Evolutionary conservation across 108 stramenopile genomes (phyloP), one percentile per base, ranked within the genome.

Genomic region (Skeletonema grethae): DNA sequence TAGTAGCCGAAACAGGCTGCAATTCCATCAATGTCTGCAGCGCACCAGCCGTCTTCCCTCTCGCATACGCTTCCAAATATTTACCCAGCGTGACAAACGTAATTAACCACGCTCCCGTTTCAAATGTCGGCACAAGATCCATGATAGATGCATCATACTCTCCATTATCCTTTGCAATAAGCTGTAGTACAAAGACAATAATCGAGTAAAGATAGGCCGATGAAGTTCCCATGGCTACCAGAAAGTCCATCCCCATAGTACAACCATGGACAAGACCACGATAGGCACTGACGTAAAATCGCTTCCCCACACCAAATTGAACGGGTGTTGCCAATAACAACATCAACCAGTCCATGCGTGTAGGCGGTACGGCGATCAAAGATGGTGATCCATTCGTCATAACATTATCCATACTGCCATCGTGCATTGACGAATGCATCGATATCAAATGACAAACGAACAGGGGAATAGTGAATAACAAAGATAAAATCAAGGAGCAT

Each of bases 21-120:
- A 96, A 71, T 67, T 89, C 79, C 90, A 98, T 89, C 34, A 99
- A 84, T 9, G 68, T 79, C 48, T 91, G 87, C 69, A 99, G 73
- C 3, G 99, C 96, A 28, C 83, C 75, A 20, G 89, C 87, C 13
- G 97, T 99, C 57, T 88, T 83, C 20, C 93, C 89, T 73, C 93
- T 95, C 5, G 97, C 98, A 68, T 80, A 69, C 8, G 92, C 88
- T 72, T 97, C 91, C 70, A 97, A 71, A 82, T 84, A 95, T 75
- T 98, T 99, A 38, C 99, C 99, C 0, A 97, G 68, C 7, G 95
- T 87, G 5, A 99, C 98, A 67, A 99, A 98, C 25, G 92, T 89
- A 34, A 99, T 88, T n/a, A 99, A 82, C 87, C 97, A 94, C 7
- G 96, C 98, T 5, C 93, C 87, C 7, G 97, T 97, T 70, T 99